Percentiles rank a stretch among this genome's conserved stretches.
phyloP scores from a whole-genome alignment of 495 filamentous ascomycete genomes.

The Saxophila tyrrhenica region DNA sequence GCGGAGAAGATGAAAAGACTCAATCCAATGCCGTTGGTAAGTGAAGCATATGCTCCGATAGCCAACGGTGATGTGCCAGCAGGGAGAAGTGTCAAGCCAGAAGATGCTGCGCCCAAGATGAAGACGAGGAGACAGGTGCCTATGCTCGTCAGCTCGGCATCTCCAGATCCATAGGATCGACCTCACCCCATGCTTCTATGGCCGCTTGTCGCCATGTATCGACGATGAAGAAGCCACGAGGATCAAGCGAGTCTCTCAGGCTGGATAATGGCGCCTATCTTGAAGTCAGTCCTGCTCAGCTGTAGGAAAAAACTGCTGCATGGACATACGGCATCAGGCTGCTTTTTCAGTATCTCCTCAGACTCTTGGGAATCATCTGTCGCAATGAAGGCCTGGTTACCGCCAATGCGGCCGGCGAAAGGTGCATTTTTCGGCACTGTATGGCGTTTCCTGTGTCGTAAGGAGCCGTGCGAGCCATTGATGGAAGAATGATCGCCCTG shows the following conservation, averaged over 20 bases:
- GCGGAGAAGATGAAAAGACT: slow-evolving; percentile 16
- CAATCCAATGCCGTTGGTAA: slow-evolving; percentile 10
- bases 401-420: slow-evolving; percentile 19
- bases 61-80: slow-evolving; percentile 1
- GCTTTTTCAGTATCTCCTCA: slow-evolving; percentile 2
- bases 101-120: slow-evolving; percentile 4
- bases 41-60: slow-evolving; percentile 4
- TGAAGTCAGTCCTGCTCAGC: background rate
- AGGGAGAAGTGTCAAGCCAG: slow-evolving; percentile 1
- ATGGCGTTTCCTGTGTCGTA: background rate
- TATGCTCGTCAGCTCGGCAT: too few relatives aligned
- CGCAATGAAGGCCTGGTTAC: slow-evolving; percentile 12
- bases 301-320: background rate
- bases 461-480: background rate
- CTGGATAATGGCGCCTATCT: slow-evolving; percentile 5
- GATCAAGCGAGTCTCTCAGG: slow-evolving; percentile 2
- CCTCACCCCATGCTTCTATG: slow-evolving; percentile 13
- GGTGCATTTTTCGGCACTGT: background rate
- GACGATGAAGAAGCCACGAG: slow-evolving; percentile 7
- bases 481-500: background rate
- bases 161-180: too few relatives aligned
- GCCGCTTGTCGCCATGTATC: slow-evolving; percentile 13
- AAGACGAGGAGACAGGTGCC: slow-evolving; percentile 7
- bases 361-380: background rate
- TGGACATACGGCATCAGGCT: slow-evolving; percentile 13